Base-by-base conservation (phyloP, 75 land plant species). In the Cupressus sempervirens region DNA sequence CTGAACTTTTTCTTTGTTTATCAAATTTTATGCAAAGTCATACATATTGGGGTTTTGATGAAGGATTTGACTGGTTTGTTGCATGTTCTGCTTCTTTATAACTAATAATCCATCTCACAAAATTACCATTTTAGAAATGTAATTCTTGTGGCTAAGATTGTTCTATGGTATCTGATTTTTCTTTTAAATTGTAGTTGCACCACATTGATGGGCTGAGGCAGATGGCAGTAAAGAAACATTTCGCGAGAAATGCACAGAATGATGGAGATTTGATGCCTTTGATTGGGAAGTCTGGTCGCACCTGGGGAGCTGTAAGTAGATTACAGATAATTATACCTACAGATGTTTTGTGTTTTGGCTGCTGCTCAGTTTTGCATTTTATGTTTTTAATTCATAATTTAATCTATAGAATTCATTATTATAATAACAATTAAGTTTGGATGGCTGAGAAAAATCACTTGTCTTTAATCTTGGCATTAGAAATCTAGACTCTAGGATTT, bases 121-220 rank as follows among this genome's bases (percentile, higher is more conserved):
- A 70, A 70, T 12, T 70, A 70, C 9, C 32, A 35, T 70, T 70
- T 4, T 70, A 32, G 32, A 35, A 35, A 32, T 70, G 74, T 32
- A 29, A 30, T 29, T 70, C 26, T 70, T 30, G 32, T 70, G 35
- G 74, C 32, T 30, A 70, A 70, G 10, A 15, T 29, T 70, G 35
- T 70, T 70, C 3, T 70, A 70, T 70, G 74, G 7, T 70, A 70
- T 70, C 9, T 32, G 13, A 9, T 70, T 29, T 29, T 70, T 32
- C 14, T 70, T 70, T 70, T 73, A n/a, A 18, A 4, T 86, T 75
- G 84, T 86, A 94, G 96, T 85, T 95, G 85, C 94, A 93, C 87
- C 93, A 92, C 84, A 91, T 94, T 9, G 98, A 96, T 87, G 98
- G 98, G 3, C 88, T 96, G n/a, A 89, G 90, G 23, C 87, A 83